Conservation (phyloP, 2,329 filamentous ascomycete genomes). For the Epichloe aotearoae region DNA sequence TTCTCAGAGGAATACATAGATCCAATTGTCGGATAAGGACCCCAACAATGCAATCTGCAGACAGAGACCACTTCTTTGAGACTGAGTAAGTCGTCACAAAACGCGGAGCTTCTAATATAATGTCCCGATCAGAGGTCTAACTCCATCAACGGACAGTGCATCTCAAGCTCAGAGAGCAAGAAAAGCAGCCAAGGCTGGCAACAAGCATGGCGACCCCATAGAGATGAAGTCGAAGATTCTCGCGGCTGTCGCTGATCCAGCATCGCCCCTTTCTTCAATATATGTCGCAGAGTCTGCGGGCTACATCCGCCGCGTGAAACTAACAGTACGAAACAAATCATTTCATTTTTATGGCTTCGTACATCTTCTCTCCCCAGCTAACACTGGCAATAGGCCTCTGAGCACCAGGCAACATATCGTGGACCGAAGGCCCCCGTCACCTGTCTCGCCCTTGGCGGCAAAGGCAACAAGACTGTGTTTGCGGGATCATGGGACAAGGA, state of each 20-base stretch:
- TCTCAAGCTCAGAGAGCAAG: constrained; percentile 36
- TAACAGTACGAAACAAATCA: constrained; percentile 5
- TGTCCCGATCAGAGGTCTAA: too few species aligned
- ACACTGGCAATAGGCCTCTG: constrained; percentile 16
- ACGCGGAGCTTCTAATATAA: too few species aligned
- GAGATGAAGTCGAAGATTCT: constrained; percentile 76
- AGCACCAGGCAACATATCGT: constrained; percentile 37
- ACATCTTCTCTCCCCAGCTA: not conserved
- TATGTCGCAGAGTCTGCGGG: constrained; percentile 85
- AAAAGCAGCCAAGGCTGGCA: constrained; percentile 57
- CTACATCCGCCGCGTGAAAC: constrained; percentile 51
- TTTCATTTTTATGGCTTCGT: not conserved
- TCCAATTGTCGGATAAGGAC: not conserved
- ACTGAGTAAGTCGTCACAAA: constrained; percentile 53
- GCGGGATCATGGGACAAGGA: constrained; percentile 92
- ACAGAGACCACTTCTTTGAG: constrained; percentile 81
- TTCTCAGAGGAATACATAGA: too few species aligned
- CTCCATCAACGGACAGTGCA: constrained; percentile 23
- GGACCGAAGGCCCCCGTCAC: constrained; percentile 73
- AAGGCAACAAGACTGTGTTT: constrained; percentile 49
- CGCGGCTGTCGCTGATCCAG: constrained; percentile 55
- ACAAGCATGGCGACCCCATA: constrained; percentile 73
- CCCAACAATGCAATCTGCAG: constrained; percentile 52
- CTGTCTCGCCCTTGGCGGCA: constrained; percentile 53
- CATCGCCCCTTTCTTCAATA: constrained; percentile 41